phyloP scores from a whole-genome alignment of 1,284 basidiomycete genomes.

The Tilletia setariae region DNA sequence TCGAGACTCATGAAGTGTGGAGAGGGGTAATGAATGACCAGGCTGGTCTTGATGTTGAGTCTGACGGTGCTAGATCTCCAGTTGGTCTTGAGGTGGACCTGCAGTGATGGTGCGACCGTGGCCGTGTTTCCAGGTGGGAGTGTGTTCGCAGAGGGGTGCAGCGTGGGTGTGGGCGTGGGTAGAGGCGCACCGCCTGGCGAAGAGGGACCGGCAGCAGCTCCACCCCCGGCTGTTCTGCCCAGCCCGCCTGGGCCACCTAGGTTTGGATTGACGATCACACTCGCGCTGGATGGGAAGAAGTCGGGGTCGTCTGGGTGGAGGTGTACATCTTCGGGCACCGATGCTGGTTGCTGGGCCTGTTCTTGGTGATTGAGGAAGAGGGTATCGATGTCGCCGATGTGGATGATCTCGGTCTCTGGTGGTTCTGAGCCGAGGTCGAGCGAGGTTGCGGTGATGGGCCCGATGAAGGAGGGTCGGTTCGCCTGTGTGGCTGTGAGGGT shows the following conservation, averaged over 20 bases:
- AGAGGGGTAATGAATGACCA: constrained; percentile 93
- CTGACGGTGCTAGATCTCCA: constrained; percentile 48
- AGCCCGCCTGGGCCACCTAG: background rate
- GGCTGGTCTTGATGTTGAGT: constrained; percentile 77
- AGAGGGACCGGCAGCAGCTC: background rate
- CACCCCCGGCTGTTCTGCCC: background rate
- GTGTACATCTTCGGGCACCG: background rate
- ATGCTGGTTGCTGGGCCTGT: background rate
- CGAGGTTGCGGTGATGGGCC: constrained; percentile 77
- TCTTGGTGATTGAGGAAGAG: constrained; percentile 63
- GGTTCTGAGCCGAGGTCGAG: constrained; percentile 79
- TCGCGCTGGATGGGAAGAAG: background rate
- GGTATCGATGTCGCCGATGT: constrained; percentile 86
- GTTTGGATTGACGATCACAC: too few species aligned
- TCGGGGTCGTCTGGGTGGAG: background rate
- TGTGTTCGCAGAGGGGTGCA: constrained; percentile 61
- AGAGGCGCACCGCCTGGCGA: background rate
- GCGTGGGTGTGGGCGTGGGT: constrained; percentile 61
- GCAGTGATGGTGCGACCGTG: constrained; percentile 5
- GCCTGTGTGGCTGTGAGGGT: constrained; percentile 66
- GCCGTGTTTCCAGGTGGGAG: constrained; percentile 4
- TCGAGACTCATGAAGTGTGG: constrained; percentile 93
- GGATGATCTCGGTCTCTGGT: constrained; percentile 84
- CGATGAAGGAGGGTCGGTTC: constrained; percentile 80
- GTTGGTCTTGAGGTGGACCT: constrained; percentile 20